Evolutionary conservation across 768 basidiomycete species (phyloP), one percentile per base, ranked within the genome.

Genomic region (Podaxis pistillaris): DNA sequence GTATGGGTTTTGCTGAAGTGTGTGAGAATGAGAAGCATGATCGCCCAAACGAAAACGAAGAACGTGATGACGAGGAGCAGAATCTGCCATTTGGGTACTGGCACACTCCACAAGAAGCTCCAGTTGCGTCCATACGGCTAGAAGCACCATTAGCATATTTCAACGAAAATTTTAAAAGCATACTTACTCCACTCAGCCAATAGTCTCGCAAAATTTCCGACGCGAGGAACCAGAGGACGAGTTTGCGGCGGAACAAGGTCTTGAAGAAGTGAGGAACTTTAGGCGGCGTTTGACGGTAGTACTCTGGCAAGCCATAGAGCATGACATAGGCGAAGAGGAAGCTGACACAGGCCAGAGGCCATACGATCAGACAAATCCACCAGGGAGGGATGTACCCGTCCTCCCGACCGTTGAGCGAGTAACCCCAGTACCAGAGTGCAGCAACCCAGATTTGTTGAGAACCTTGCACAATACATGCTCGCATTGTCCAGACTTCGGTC

Each of bases 361-460:
- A 96, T 37, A 86, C 74, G 64, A 94, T 81, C 67, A 88, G 75
- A 22, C 88, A 86, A 67, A 96, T 91, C 87, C 88, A 93, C 89
- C 91, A 93, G 0, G 95, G 94, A 9, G 91, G 77, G 44, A 83
- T 72, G 67, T 83, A 82, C 51, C 75, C 79, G 47, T 83, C 78
- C 54, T 74, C 49, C 22, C 78, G 77, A 7, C 80, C 76, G 71
- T 90, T 89, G 63, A 97, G 78, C 36, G 85, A 84, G 74, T 89
- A 86, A 66, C 95, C 95, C 95, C 95, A 97, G 70, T 93, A 97
- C 95, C 95, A 97, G 40, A 97, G 76, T 7, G 91, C 95, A 2
- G 95, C 91, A 13, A 96, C 90, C 95, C 95, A 97, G 41, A 97
- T 86, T 75, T 96, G 95, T 68, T 97, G 95, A 9, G 94, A 90